phyloP scores from a whole-genome alignment of 257 asterid species.

The Capsicum chinense region DNA sequence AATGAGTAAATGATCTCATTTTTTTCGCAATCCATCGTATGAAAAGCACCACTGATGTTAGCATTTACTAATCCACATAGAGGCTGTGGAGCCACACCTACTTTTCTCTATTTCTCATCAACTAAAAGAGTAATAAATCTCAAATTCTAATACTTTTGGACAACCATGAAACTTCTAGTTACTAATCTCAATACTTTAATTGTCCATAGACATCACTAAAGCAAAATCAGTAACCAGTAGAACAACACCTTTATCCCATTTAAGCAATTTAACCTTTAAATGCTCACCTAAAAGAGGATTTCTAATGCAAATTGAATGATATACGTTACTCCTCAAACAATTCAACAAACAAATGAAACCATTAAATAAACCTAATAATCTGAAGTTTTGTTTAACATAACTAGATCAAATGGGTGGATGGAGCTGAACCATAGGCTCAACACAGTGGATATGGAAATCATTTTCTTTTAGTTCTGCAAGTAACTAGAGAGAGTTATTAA shows the following conservation, averaged over 20 bases:
- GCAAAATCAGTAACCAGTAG: background rate
- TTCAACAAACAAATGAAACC: background rate
- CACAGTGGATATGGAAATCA: too few relatives aligned
- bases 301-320: background rate
- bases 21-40: too few relatives aligned
- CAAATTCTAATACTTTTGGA: background rate
- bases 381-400: too few relatives aligned
- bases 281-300: background rate
- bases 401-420: background rate
- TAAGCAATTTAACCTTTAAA: background rate
- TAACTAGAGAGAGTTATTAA: too few relatives aligned
- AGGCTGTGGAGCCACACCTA: background rate
- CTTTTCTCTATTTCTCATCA: too few relatives aligned
- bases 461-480: too few relatives aligned
- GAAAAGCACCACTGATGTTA: too few relatives aligned
- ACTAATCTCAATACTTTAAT: background rate
- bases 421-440: too few relatives aligned
- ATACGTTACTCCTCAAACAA: background rate
- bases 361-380: background rate
- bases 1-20: too few relatives aligned
- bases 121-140: background rate
- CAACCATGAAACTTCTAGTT: background rate
- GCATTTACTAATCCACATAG: background rate
- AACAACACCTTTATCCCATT: background rate
- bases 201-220: background rate